Percentiles rank a stretch among this genome's conserved stretches.
phyloP scores from a whole-genome alignment of 495 filamentous ascomycete genomes.

The Hypoxylon perforatum region DNA sequence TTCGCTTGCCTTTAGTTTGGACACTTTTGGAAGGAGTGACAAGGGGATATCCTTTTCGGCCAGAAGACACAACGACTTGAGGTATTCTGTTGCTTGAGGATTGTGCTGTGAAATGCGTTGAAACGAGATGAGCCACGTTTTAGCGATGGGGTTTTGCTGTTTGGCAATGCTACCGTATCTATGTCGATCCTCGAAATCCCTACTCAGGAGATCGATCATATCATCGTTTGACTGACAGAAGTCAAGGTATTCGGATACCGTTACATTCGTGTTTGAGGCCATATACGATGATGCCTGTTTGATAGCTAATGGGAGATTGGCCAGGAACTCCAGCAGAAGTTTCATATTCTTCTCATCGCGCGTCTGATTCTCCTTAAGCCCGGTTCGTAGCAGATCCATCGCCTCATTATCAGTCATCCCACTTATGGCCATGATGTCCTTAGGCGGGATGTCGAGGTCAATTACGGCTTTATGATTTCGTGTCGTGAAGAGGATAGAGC shows the following conservation, averaged over 20 bases:
- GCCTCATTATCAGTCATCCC: slow-evolving; percentile 48
- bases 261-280: slow-evolving; percentile 46
- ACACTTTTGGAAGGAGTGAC: slow-evolving; percentile 27
- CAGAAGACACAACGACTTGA: slow-evolving; percentile 54
- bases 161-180: slow-evolving; percentile 33
- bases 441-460: slow-evolving; percentile 18
- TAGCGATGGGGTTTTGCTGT: slow-evolving; percentile 49
- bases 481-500: slow-evolving; percentile 57
- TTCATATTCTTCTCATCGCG: slow-evolving; percentile 13
- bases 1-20: slow-evolving; percentile 34
- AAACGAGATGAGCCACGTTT: slow-evolving; percentile 53
- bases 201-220: slow-evolving; percentile 40
- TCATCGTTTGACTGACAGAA: slow-evolving; percentile 35
- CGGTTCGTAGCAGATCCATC: slow-evolving; percentile 25
- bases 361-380: slow-evolving; percentile 24
- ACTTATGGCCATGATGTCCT: slow-evolving; percentile 29
- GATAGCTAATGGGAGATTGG: slow-evolving; percentile 58
- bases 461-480: slow-evolving; percentile 43
- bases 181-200: slow-evolving; percentile 43
- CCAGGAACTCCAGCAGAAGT: slow-evolving; percentile 51
- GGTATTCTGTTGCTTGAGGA: slow-evolving; percentile 51
- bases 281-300: slow-evolving; percentile 62
- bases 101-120: slow-evolving; percentile 49
- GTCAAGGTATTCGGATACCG: slow-evolving; percentile 44
- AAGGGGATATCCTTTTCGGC: slow-evolving; percentile 54